phyloP scores from a whole-genome alignment of 2,329 filamentous ascomycete genomes.

The Calonectria ilicicola region DNA sequence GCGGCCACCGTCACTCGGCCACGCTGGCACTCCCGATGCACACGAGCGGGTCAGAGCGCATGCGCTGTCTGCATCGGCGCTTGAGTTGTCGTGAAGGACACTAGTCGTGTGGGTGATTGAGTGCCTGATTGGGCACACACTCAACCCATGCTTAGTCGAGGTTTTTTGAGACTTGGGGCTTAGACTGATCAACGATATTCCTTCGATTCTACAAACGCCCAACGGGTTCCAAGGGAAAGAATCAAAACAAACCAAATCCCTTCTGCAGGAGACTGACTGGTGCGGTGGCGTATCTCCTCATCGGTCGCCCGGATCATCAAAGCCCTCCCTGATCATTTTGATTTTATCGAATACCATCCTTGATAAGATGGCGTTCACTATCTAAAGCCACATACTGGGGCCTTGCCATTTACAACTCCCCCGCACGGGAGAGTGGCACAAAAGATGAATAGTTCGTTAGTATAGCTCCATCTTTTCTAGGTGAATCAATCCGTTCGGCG shows the following conservation, averaged over 20 bases:
- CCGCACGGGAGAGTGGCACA: slow-evolving; percentile 29
- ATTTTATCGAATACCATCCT: slow-evolving; percentile 32
- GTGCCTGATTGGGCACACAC: slow-evolving; percentile 28
- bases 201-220: background rate
- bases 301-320: background rate
- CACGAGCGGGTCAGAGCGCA: slow-evolving; percentile 29
- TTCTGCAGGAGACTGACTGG: too few relatives aligned
- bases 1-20: slow-evolving; percentile 38
- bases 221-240: background rate
- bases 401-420: slow-evolving; percentile 20
- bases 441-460: slow-evolving; percentile 32
- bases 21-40: slow-evolving; percentile 40
- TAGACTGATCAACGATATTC: background rate
- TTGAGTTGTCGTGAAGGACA: slow-evolving; percentile 22
- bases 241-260: background rate
- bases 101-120: slow-evolving; percentile 6
- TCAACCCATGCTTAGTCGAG: background rate
- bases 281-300: background rate
- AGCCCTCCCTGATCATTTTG: slow-evolving; percentile 5
- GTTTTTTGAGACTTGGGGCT: slow-evolving; percentile 3
- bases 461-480: slow-evolving; percentile 65
- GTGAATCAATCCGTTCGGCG: slow-evolving; percentile 73
- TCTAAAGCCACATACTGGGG: slow-evolving; percentile 33
- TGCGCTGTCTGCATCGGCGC: slow-evolving; percentile 29
- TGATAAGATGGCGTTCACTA: slow-evolving; percentile 10